Percentiles rank a stretch among this genome's conserved stretches.
Evolutionary conservation across 2,329 filamentous ascomycete genomes (phyloP).

Genomic region (Venturia asperata): DNA sequence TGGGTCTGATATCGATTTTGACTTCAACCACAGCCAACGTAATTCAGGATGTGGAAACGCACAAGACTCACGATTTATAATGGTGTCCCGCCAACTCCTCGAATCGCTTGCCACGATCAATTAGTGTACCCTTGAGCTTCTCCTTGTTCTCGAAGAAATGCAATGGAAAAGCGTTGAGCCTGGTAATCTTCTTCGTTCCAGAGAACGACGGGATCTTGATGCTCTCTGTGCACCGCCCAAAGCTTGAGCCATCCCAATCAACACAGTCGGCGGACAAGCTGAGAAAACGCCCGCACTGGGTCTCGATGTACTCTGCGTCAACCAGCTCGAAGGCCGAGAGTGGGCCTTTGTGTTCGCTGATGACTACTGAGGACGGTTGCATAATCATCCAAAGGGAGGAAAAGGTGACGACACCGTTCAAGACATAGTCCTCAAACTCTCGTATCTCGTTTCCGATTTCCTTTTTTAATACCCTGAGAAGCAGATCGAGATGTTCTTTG

Average conservation of each 20-base stretch:
- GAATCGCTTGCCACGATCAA: conserved; percentile 10
- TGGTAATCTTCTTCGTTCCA: conserved; percentile 39
- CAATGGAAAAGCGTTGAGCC: conserved; percentile 40
- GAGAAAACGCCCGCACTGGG: conserved; percentile 4
- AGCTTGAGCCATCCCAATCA: conserved; percentile 33
- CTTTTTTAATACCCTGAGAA: conserved; percentile 28
- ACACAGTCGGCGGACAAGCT: conserved; percentile 29
- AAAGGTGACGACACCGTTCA: conserved; percentile 37
- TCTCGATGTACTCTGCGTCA: conserved; percentile 19
- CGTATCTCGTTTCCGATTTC: conserved; percentile 24
- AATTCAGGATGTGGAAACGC: no score
- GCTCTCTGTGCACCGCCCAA: conserved; percentile 25
- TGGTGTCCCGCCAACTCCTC: conserved; percentile 22
- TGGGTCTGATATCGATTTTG: no score
- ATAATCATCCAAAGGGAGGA: conserved; percentile 40
- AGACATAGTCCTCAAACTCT: conserved; percentile 27
- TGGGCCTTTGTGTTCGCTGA: conserved; percentile 4
- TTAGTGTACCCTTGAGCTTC: conserved; percentile 19
- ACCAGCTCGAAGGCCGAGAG: conserved; percentile 29
- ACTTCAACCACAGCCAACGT: no score
- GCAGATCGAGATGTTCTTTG: conserved; percentile 28
- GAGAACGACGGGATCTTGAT: conserved; percentile 25
- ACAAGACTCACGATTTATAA: conserved; percentile 25
- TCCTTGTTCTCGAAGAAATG: conserved; percentile 38
- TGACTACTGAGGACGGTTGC: conserved; percentile 30